Evolutionary conservation across 306 rosid species (phyloP).

Genomic region (Cucumis hystrix): DNA sequence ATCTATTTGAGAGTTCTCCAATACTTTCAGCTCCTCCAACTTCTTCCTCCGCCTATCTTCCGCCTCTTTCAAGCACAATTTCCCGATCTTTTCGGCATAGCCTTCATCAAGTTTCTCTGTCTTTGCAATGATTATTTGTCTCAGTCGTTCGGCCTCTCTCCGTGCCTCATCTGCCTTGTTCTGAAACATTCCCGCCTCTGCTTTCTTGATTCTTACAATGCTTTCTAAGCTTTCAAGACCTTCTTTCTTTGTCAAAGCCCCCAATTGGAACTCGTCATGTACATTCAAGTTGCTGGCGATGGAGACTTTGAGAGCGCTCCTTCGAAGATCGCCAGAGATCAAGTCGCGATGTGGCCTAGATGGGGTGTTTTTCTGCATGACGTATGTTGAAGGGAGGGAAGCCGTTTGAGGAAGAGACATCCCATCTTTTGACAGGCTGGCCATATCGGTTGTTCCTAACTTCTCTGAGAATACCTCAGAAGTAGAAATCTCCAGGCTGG

Average conservation of each 20-base stretch:
- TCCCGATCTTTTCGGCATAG: constrained; percentile 50
- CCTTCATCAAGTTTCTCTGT: constrained; percentile 63
- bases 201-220: constrained; percentile 83
- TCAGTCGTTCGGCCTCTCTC: constrained; percentile 75
- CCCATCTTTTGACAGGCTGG: constrained; percentile 36
- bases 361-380: constrained; percentile 34
- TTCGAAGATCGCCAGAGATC: constrained; percentile 41
- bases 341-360: constrained; percentile 38
- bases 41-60: constrained; percentile 69
- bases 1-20: constrained; percentile 64
- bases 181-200: constrained; percentile 91
- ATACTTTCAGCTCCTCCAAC: constrained; percentile 64
- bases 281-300: constrained; percentile 35
- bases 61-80: constrained; percentile 54
- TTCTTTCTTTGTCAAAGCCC: constrained; percentile 46
- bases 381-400: constrained; percentile 35
- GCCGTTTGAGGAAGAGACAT: constrained; percentile 38
- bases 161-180: constrained; percentile 87
- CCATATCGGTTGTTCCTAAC: constrained; percentile 28
- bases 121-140: constrained; percentile 45
- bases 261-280: constrained; percentile 47
- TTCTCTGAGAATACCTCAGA: constrained; percentile 42
- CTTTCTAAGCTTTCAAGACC: constrained; percentile 77
- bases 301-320: constrained; percentile 46
- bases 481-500: constrained; percentile 21